Evolutionary conservation across 2,329 filamentous ascomycete species (phyloP).

Genomic region (Exserohilum rostratum): DNA sequence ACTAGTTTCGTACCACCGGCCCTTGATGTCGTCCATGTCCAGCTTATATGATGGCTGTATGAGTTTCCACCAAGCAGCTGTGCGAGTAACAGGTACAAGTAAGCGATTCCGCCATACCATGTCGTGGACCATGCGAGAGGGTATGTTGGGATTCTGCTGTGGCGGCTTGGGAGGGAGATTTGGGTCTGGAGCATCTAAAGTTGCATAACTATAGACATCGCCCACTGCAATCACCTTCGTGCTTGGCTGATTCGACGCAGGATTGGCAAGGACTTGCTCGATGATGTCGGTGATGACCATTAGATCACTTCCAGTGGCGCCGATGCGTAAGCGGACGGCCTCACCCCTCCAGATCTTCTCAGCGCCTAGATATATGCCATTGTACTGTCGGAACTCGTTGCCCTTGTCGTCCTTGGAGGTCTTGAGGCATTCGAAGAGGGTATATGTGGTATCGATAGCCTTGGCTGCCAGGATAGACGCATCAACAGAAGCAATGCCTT

Average conservation of each 20-base stretch:
- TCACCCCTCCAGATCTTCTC: slow-evolving; percentile 68
- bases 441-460: slow-evolving; percentile 61
- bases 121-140: slow-evolving; percentile 59
- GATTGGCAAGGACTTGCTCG: slow-evolving; percentile 41
- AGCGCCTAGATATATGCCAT: slow-evolving; percentile 62
- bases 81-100: slow-evolving; percentile 48
- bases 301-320: slow-evolving; percentile 53
- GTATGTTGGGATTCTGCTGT: slow-evolving; percentile 53
- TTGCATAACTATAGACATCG: slow-evolving; percentile 59
- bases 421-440: slow-evolving; percentile 57
- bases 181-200: slow-evolving; percentile 34
- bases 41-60: slow-evolving; percentile 40
- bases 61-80: slow-evolving; percentile 54
- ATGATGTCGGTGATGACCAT: slow-evolving; percentile 55
- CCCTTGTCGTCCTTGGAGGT: slow-evolving; percentile 41
- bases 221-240: slow-evolving; percentile 53
- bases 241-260: slow-evolving; percentile 21
- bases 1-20: slow-evolving; percentile 66
- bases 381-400: slow-evolving; percentile 56
- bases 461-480: slow-evolving; percentile 64
- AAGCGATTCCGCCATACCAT: slow-evolving; percentile 55
- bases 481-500: slow-evolving; percentile 61
- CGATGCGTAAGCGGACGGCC: slow-evolving; percentile 58
- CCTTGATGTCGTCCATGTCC: slow-evolving; percentile 59
- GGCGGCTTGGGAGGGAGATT: slow-evolving; percentile 44